Evolutionary conservation across 2,329 filamentous ascomycete genomes (phyloP).

Genomic region (Rutstroemia sp.): DNA sequence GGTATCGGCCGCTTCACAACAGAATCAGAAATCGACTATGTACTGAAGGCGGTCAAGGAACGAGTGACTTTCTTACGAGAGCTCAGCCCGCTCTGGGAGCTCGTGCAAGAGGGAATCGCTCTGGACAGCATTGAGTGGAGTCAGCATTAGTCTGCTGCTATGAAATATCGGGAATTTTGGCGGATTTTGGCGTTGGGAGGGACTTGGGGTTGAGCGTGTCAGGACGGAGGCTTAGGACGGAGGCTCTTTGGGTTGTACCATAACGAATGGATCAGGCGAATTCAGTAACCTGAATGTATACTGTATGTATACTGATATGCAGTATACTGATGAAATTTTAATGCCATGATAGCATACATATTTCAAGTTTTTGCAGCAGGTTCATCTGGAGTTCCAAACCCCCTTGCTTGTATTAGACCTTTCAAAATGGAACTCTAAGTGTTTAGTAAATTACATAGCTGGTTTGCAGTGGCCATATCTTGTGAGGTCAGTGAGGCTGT

Average conservation of each 20-base stretch:
- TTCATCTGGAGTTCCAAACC: too few species aligned
- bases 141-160: conserved; percentile 59
- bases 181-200: conserved; percentile 1
- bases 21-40: conserved; percentile 92
- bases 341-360: neutral
- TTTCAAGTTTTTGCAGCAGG: too few species aligned
- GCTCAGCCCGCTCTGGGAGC: conserved; percentile 91
- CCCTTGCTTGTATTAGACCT: too few species aligned
- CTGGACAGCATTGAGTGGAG: conserved; percentile 97
- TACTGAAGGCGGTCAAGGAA: conserved; percentile 86
- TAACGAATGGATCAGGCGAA: conserved; percentile 3
- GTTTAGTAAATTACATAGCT: too few species aligned
- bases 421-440: too few species aligned
- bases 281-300: neutral
- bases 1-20: conserved; percentile 97
- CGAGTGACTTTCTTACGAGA: conserved; percentile 90
- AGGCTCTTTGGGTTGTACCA: neutral
- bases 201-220: neutral
- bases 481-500: too few species aligned
- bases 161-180: neutral
- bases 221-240: neutral
- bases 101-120: conserved; percentile 95
- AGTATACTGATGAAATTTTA: neutral
- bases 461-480: too few species aligned
- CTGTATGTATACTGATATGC: neutral